Evolutionary conservation across 192 early-diverging fungal species (phyloP).

Genomic region (Funneliformis geosporum): DNA sequence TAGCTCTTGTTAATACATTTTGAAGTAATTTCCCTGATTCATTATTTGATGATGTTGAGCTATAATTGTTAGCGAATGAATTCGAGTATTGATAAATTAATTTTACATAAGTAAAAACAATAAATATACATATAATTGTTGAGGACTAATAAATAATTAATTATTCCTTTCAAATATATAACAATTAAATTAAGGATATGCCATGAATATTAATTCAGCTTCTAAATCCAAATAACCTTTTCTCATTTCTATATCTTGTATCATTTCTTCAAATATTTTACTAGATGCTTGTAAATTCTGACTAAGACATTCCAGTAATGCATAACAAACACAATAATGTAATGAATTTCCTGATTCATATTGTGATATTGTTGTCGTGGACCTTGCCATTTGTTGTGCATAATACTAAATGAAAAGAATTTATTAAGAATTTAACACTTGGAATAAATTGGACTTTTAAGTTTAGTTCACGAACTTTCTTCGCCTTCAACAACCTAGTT

Average conservation of each 20-base stretch:
- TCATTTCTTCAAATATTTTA: slow-evolving; percentile 37
- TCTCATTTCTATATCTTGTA: slow-evolving; percentile 29
- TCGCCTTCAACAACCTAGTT: slow-evolving; percentile 37
- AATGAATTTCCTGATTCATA: slow-evolving; percentile 25
- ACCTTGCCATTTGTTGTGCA: slow-evolving; percentile 38
- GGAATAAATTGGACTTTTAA: not conserved
- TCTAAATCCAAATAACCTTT: slow-evolving; percentile 35
- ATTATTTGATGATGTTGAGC: not conserved
- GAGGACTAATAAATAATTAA: not conserved
- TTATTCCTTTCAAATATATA: not conserved
- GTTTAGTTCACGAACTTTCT: slow-evolving; percentile 36
- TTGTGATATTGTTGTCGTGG: slow-evolving; percentile 33
- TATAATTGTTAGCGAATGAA: slow-evolving; percentile 6
- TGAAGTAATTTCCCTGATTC: slow-evolving; percentile 37
- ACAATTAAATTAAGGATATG: slow-evolving; percentile 35
- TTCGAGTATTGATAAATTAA: slow-evolving; percentile 40
- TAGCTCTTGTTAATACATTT: slow-evolving; percentile 43
- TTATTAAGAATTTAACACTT: not conserved
- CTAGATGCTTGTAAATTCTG: slow-evolving; percentile 38
- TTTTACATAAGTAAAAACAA: slow-evolving; percentile 37
- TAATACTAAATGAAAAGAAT: slow-evolving; percentile 36
- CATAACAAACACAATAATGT: slow-evolving; percentile 37
- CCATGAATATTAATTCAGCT: slow-evolving; percentile 41
- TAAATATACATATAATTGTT: not conserved
- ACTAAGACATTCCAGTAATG: slow-evolving; percentile 42